phyloP scores from a whole-genome alignment of 176 grass and related monocot species.

The Poa annua region DNA sequence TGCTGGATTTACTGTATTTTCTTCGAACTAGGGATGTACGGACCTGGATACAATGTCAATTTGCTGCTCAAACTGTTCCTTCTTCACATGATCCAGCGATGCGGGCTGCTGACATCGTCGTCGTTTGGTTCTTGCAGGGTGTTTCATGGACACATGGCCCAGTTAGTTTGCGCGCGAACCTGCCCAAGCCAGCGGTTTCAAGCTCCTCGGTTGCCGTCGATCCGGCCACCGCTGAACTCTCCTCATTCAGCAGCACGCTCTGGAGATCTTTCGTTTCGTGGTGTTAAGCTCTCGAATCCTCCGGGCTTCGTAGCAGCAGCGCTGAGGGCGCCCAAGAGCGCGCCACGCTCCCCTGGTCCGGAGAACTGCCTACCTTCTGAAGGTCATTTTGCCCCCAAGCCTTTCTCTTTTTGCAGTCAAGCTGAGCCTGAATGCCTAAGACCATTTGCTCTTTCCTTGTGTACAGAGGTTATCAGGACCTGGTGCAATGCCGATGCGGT shows the following conservation, averaged over 20 bases:
- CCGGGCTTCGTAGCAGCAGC: not conserved
- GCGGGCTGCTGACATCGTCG: not conserved
- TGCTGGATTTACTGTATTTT: not conserved
- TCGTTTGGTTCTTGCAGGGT: not conserved
- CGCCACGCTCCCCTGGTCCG: not conserved
- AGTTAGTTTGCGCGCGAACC: not conserved
- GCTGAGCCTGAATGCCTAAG: not conserved
- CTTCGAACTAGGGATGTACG: not conserved
- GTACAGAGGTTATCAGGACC: constrained; percentile 57
- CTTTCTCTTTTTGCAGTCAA: not conserved
- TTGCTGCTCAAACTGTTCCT: not conserved
- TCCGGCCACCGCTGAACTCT: not conserved
- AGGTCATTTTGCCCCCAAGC: not conserved
- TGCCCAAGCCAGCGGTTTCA: not conserved
- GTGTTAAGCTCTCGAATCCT: not conserved
- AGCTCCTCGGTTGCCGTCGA: not conserved
- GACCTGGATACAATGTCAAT: not conserved
- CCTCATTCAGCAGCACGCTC: not conserved
- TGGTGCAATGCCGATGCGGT: constrained; percentile 66
- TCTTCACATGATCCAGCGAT: not conserved
- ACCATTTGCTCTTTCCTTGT: not conserved
- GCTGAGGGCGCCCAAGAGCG: not conserved
- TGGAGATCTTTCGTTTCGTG: not conserved
- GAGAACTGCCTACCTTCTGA: not conserved
- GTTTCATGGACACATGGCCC: not conserved